These are phyloP conservation scores for Macrocystidia cucumis DNA, from an alignment of 1,284 basidiomycete genomes.

Conservation along the genomic window DNA sequence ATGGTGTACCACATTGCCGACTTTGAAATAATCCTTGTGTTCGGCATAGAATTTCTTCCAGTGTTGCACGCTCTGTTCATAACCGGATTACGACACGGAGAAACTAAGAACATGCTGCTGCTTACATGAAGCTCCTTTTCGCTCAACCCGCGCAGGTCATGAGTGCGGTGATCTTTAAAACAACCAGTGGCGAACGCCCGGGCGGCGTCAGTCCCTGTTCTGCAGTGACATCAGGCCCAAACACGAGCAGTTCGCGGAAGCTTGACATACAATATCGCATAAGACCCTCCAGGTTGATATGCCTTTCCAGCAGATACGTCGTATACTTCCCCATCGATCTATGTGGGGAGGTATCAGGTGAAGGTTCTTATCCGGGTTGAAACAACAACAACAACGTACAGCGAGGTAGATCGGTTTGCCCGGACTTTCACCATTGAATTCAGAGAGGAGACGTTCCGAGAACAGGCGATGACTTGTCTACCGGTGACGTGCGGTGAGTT, in stretches of 20 bases:
- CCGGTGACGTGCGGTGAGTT: constrained; percentile 4
- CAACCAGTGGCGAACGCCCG: constrained; percentile 91
- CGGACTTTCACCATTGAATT: constrained; percentile 71
- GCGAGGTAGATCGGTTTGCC: constrained; percentile 80
- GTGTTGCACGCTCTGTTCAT: constrained; percentile 58
- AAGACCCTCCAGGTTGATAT: constrained; percentile 89
- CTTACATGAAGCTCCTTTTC: constrained; percentile 66
- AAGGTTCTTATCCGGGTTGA: too few species aligned
- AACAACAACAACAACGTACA: constrained; percentile 32
- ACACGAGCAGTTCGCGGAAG: constrained; percentile 9
- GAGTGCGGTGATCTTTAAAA: constrained; percentile 83
- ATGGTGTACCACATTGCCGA: constrained; percentile 68
- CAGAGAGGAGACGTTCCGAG: constrained; percentile 60
- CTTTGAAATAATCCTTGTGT: constrained; percentile 69
- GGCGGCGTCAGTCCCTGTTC: constrained; percentile 83
- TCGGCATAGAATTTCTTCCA: constrained; percentile 89
- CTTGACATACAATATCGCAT: constrained; percentile 67
- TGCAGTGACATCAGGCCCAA: too few species aligned
- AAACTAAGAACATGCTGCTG: too few species aligned
- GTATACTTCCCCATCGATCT: constrained; percentile 91
- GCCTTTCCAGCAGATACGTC: constrained; percentile 80
- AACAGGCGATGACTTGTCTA: constrained; percentile 62
- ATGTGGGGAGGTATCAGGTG: too few species aligned
- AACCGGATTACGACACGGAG: too few species aligned
- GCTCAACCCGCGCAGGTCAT: constrained; percentile 79